Evolutionary conservation across 129 eudicot species (phyloP), one percentile per base, ranked within the genome.

Genomic region (Centella asiatica): DNA sequence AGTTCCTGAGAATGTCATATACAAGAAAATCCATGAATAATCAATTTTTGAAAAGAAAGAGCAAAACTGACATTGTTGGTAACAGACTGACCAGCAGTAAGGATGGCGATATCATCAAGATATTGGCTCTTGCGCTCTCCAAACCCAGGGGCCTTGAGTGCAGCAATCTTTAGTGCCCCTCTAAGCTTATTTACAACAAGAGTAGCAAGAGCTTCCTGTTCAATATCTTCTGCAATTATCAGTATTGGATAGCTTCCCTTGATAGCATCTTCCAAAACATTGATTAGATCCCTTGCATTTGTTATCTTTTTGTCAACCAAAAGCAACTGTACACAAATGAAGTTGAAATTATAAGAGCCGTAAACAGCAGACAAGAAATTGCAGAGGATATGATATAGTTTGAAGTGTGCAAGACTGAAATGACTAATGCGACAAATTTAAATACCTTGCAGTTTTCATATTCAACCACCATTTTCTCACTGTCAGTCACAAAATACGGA

Each of bases 161-260:
- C 84, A 69, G 84, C 80, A 36, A 79, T 74, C 65, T 67, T 79
- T 9, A 79, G 59, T 20, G 89, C 66, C 55, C 95, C 95, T 67
- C 95, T 64, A 22, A 86, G 75, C 63, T 72, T 86, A 81, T 86
- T 86, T 17, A 83, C 87, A 5, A 86, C 95, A 59, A 86, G 86
- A 19, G 95, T 86, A 44, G 89, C 95, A 52, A 86, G 80, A 22
- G 95, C 86, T 69, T 86, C 95, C 64, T 82, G 86, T 69, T 82
- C 89, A 32, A 86, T 73, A 31, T 86, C 95, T 65, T 86, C 95
- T 23, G 95, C 72, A 26, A 86, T 77, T 40, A 82, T 64, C 59
- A 86, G 52, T n/a, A 82, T 74, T 0, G 86, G 84, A 59, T 76
- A 76, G 17, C 85, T 81, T 46, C 80, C 79, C 65, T 72, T 80